Evolutionary conservation across 2,329 filamentous ascomycete genomes (phyloP).

Genomic region (Mycogone perniciosa): DNA sequence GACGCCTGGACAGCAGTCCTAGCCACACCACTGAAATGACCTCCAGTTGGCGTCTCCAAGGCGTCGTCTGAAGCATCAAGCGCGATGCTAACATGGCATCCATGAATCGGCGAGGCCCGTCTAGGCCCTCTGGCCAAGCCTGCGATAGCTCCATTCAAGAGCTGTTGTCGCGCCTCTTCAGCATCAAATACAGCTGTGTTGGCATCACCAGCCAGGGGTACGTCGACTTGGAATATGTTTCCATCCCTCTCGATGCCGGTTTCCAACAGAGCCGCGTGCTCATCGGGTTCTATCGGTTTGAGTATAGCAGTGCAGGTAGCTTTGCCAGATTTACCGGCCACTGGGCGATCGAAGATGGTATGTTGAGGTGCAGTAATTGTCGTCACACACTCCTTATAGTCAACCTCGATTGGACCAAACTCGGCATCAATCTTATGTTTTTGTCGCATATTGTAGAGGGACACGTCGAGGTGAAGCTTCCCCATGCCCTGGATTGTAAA

Average conservation of each 20-base stretch:
- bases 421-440: conserved; percentile 81
- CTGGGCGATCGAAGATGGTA: conserved; percentile 66
- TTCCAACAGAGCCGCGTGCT: conserved; percentile 33
- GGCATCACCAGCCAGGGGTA: conserved; percentile 41
- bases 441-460: conserved; percentile 76
- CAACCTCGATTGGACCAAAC: conserved; percentile 90
- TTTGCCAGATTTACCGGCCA: conserved; percentile 73
- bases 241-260: conserved; percentile 54
- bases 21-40: conserved; percentile 60
- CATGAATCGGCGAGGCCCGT: conserved; percentile 73
- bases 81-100: conserved; percentile 62
- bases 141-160: conserved; percentile 75
- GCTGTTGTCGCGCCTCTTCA: conserved; percentile 48
- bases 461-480: conserved; percentile 89
- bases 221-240: conserved; percentile 58
- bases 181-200: conserved; percentile 44
- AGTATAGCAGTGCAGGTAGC: conserved; percentile 67
- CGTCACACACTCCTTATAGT: conserved; percentile 80
- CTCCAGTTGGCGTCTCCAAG: conserved; percentile 53
- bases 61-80: conserved; percentile 58
- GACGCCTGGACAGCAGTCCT: conserved; percentile 59
- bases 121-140: conserved; percentile 80
- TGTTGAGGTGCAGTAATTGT: conserved; percentile 49
- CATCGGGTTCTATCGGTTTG: conserved; percentile 48
- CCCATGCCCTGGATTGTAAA: conserved; percentile 96